phyloP scores from a whole-genome alignment of 345 rosid genomes.

The Citrus australasica region DNA sequence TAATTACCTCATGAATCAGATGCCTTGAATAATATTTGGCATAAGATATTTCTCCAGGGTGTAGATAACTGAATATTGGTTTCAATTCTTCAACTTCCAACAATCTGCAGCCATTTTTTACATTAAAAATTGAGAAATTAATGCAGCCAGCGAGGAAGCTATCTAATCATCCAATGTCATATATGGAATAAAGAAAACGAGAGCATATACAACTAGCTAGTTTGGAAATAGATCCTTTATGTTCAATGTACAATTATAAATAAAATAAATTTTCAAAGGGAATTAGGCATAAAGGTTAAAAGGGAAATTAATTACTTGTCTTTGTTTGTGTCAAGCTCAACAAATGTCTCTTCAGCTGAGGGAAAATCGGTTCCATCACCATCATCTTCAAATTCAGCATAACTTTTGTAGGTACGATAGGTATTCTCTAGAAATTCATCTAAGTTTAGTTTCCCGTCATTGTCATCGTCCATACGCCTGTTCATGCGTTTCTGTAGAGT shows the following conservation, averaged over 20 bases:
- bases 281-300: neutral
- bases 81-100: constrained; percentile 48
- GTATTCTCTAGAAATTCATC: constrained; percentile 41
- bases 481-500: neutral
- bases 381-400: constrained; percentile 39
- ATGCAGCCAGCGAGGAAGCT: too few relatives aligned
- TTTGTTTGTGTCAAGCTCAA: constrained; percentile 50
- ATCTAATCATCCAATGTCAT: too few relatives aligned
- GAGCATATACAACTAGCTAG: too few relatives aligned
- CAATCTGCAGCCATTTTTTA: constrained; percentile 12
- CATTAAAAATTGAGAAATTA: too few relatives aligned
- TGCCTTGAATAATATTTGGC: constrained; percentile 50
- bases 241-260: too few relatives aligned
- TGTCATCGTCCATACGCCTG: constrained; percentile 57
- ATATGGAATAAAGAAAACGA: too few relatives aligned
- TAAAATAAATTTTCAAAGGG: neutral
- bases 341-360: constrained; percentile 44
- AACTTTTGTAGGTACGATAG: constrained; percentile 46
- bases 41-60: constrained; percentile 62
- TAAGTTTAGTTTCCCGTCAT: constrained; percentile 48
- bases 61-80: constrained; percentile 55
- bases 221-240: too few relatives aligned
- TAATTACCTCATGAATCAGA: constrained; percentile 43
- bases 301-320: constrained; percentile 26
- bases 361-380: constrained; percentile 17